A percentile compares a stretch with the other conserved stretches of the same genome.
Evolutionary conservation across 1,284 basidiomycete genomes (phyloP).

Genomic region (Ganoderma sinense): DNA sequence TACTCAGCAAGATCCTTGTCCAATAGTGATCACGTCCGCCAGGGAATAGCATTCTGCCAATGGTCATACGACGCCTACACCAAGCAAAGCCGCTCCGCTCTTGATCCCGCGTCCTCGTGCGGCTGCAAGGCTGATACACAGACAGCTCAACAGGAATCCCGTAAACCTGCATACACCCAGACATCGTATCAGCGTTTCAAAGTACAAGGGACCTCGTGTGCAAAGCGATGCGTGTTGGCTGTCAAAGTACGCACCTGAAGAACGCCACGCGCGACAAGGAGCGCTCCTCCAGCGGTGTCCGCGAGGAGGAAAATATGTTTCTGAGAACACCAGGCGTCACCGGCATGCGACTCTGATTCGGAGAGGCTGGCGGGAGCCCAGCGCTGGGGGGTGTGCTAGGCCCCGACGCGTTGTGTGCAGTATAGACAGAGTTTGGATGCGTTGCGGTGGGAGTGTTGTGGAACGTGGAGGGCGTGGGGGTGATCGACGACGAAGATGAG

Average conservation of each 20-base stretch:
- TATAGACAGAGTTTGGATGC: conserved; percentile 28
- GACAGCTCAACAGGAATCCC: conserved; percentile 80
- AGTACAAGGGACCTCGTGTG: not conserved
- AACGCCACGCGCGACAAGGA: conserved; percentile 83
- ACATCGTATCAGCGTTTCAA: not conserved
- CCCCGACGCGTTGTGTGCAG: conserved; percentile 10
- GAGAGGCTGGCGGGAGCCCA: conserved; percentile 33
- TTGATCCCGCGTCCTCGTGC: conserved; percentile 72
- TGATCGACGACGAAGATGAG: conserved; percentile 37
- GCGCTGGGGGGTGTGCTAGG: conserved; percentile 4
- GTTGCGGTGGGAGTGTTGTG: conserved; percentile 32
- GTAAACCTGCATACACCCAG: conserved; percentile 60
- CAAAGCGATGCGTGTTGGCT: not conserved
- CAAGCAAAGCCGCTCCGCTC: conserved; percentile 66
- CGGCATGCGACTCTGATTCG: conserved; percentile 65
- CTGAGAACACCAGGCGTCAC: conserved; percentile 82
- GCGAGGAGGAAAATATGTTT: conserved; percentile 83
- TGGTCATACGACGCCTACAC: conserved; percentile 52
- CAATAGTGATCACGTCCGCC: not conserved
- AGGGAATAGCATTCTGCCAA: not conserved
- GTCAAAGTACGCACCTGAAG: conserved; percentile 63
- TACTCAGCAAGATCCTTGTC: not conserved
- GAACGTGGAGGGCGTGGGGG: conserved; percentile 34
- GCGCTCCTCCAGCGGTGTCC: conserved; percentile 79
- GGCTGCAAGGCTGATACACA: conserved; percentile 77